These are phyloP conservation scores for Camellia lanceoleosa DNA, from an alignment of 148 eudicot species.

Conservation along the genomic window DNA sequence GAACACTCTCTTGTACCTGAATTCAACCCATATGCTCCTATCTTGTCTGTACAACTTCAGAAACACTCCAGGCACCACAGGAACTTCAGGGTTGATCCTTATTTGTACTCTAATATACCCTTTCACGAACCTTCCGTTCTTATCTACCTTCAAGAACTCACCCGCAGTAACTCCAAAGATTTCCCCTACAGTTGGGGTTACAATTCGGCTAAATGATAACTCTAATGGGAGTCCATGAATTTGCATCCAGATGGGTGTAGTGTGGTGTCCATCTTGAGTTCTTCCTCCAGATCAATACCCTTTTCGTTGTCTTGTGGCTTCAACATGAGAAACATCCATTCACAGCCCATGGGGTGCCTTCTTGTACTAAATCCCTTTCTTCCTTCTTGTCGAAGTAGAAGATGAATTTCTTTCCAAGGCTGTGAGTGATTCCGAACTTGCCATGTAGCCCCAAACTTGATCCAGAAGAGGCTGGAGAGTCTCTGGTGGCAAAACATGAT, in stretches of 20 bases:
- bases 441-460: neutral
- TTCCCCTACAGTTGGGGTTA: neutral
- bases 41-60: neutral
- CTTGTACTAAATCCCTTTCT: neutral
- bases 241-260: neutral
- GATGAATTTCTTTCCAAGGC: neutral
- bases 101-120: neutral
- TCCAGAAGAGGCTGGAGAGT: neutral
- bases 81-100: neutral
- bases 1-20: neutral
- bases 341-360: neutral
- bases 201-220: neutral
- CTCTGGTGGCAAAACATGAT: neutral
- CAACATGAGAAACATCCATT: constrained; percentile 5
- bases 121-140: neutral
- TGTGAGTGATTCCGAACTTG: neutral
- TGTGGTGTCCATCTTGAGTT: neutral
- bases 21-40: neutral
- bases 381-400: neutral
- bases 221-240: neutral
- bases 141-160: neutral
- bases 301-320: neutral
- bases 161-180: neutral
- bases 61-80: neutral
- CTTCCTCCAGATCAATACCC: neutral